A percentile compares a stretch with the other conserved stretches of the same genome.
Conservation (phyloP, 805 yeast genomes). For the Myxozyma neotropica region DNA sequence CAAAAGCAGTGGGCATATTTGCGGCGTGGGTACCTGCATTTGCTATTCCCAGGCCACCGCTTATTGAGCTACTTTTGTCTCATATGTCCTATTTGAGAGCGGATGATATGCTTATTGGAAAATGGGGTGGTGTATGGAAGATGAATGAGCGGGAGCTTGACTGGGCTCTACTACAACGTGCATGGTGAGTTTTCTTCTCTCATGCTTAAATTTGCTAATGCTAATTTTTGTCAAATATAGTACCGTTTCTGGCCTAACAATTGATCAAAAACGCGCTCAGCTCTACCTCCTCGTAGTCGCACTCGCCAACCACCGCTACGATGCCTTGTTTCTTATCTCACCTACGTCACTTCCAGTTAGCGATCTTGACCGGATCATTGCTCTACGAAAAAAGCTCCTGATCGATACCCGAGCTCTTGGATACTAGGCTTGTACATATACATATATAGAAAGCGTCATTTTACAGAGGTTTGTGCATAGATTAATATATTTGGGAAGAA, state of each 20-base stretch:
- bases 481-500: background rate
- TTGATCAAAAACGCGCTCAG: constrained; percentile 20
- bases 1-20: constrained; percentile 33
- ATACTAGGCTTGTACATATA: background rate
- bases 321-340: constrained; percentile 8
- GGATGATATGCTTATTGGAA: constrained; percentile 52
- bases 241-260: constrained; percentile 1
- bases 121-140: constrained; percentile 53
- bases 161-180: constrained; percentile 42
- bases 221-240: constrained; percentile 1
- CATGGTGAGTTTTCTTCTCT: constrained; percentile 10
- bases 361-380: background rate
- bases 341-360: background rate
- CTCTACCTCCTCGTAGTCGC: constrained; percentile 18
- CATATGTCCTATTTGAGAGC: constrained; percentile 53
- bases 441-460: background rate
- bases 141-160: constrained; percentile 52
- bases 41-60: constrained; percentile 45
- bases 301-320: constrained; percentile 8
- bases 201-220: background rate
- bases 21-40: constrained; percentile 32
- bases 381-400: constrained; percentile 2
- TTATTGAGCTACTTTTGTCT: constrained; percentile 47
- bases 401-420: constrained; percentile 4
- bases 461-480: background rate